Base-by-base conservation (phyloP, 2,329 filamentous ascomycete species). In the Emmonsiellopsis sp. region DNA sequence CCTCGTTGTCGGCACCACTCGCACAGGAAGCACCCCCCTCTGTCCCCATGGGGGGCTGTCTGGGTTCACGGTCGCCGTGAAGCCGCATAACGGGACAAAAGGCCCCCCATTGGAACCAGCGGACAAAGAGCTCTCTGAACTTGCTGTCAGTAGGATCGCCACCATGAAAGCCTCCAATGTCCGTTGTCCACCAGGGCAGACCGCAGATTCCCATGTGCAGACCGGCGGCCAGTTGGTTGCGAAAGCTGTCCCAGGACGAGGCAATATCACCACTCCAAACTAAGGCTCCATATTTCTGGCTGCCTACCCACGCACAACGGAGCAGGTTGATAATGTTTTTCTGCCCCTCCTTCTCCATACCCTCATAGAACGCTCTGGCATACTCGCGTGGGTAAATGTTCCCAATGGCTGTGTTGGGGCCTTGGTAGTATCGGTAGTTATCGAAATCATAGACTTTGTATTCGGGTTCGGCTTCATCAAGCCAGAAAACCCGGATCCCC, bases 261-360 rank as follows among this genome's bases (percentile, higher is more conserved):
- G 82, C 83, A 54, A 86, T 83, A 60, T 86, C 84, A 11, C 83
- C 83, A 50, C 76, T 79, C 84, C 84, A 86, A 1, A 86, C 80
- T 0, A 86, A 71, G 0, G 83, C 79, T 1, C 83, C 83, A 60
- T 79, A 85, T 57, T 78, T 80, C 62, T 86, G 83, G 57, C 76
- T 81, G 0, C 78, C 78, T 0, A 78, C 77, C 79, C 78, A 81
- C 0, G 77, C 77, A 60, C 77, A 80, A 0, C 78, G 74, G 1
- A 80, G 65, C 0, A 86, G 71, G 56, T 84, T 85, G 52, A 84
- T 79, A 7, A 84, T 74, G 30, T 80, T 75, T 1, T 70, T 63
- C 50, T 83, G 79, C 0, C 81, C 81, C 11, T 73, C 75, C 0
- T 65, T 70, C 11, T 62, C 58, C 70, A 79, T 76, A 0, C 82